Conservation (phyloP, 768 basidiomycete genomes). For the Mrakia hoshinonis region DNA sequence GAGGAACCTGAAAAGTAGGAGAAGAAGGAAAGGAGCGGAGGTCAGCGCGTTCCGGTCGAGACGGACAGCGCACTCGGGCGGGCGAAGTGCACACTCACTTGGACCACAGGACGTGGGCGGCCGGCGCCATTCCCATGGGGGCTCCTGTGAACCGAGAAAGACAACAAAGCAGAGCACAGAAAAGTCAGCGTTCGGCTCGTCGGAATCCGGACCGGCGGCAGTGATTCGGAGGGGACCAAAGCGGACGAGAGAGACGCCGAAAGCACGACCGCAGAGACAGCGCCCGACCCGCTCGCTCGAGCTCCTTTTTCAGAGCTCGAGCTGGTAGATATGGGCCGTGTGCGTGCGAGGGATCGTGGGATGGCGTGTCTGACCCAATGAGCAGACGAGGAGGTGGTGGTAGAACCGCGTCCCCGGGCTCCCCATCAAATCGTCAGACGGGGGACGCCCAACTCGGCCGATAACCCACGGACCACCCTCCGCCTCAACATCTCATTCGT, state of each 20-base stretch:
- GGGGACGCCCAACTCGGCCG: not conserved
- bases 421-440: slow-evolving; percentile 5
- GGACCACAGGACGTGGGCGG: slow-evolving; percentile 39
- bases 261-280: no score
- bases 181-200: not conserved
- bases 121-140: slow-evolving; percentile 38
- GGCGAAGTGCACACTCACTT: slow-evolving; percentile 13
- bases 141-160: slow-evolving; percentile 18
- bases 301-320: no score
- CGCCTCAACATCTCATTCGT: not conserved
- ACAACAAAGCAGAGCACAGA: not conserved
- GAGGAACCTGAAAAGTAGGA: slow-evolving; percentile 55
- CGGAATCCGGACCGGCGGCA: not conserved
- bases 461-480: not conserved
- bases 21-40: not conserved
- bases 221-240: no score
- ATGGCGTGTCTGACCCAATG: no score
- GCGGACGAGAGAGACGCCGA: no score
- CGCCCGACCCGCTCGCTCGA: no score
- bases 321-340: no score
- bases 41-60: no score
- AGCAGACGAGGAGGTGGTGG: no score
- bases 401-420: not conserved
- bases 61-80: not conserved
- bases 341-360: no score